Percentiles rank a stretch among this genome's conserved stretches.
These are phyloP conservation scores for Plantago ovata DNA, from an alignment of 257 asterid species.

Conservation along the genomic window DNA sequence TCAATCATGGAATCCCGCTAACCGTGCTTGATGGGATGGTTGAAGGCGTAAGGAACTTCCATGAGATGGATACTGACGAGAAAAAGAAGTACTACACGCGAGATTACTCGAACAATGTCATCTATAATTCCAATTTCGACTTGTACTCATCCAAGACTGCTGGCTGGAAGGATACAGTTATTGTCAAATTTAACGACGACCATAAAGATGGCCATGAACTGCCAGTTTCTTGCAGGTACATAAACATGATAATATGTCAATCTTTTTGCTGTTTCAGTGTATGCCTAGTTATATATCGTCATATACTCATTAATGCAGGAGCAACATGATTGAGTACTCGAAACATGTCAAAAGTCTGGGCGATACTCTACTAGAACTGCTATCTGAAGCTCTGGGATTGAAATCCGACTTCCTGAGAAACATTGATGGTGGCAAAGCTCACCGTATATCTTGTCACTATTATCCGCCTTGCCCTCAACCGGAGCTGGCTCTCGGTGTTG, in stretches of 20 bases:
- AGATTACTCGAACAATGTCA: neutral
- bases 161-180: no score
- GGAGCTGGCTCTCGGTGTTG: conserved; percentile 10
- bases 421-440: conserved; percentile 11
- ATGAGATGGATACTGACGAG: neutral
- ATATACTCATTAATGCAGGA: no score
- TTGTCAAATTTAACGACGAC: no score
- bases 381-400: no score
- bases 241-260: neutral
- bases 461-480: conserved; percentile 22
- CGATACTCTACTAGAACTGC: conserved; percentile 2
- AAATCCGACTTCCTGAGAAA: conserved; percentile 4
- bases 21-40: neutral
- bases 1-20: neutral
- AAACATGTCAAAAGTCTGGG: conserved; percentile 9
- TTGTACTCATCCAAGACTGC: no score
- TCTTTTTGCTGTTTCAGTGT: no score
- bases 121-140: no score
- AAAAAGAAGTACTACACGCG: neutral
- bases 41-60: neutral
- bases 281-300: no score
- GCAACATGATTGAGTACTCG: neutral
- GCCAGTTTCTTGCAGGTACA: no score
- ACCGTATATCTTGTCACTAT: neutral
- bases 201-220: no score